Conservation (phyloP, 2,329 filamentous ascomycete genomes). For the Aspergillus fructus region DNA sequence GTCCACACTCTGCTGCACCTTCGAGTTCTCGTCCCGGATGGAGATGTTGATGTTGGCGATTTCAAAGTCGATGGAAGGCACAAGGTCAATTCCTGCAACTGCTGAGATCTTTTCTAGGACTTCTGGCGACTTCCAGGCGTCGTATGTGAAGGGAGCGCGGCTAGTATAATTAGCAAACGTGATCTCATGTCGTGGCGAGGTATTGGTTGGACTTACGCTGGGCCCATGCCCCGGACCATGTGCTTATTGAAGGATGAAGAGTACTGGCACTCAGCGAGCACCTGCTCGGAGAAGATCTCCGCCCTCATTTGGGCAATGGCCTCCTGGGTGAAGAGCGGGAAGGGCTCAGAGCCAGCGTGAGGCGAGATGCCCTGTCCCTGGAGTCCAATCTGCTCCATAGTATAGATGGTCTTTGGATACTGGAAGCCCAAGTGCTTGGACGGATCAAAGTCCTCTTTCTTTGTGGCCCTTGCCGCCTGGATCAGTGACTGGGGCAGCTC, state of each 20-base stretch:
- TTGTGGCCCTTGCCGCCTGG: conserved; percentile 10
- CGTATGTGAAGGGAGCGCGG: neutral
- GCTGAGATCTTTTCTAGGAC: neutral
- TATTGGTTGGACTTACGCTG: neutral
- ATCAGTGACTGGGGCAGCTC: conserved; percentile 7
- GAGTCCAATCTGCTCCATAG: conserved; percentile 55
- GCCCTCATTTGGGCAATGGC: conserved; percentile 61
- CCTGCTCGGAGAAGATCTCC: neutral
- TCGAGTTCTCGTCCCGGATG: neutral
- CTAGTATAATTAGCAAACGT: neutral
- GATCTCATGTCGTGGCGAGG: neutral
- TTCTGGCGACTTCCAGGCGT: neutral
- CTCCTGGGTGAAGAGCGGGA: conserved; percentile 61
- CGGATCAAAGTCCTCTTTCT: conserved; percentile 46
- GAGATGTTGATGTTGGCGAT: neutral
- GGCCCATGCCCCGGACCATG: neutral
- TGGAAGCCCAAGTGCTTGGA: conserved; percentile 55
- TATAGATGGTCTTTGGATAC: conserved; percentile 50
- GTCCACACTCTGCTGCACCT: neutral
- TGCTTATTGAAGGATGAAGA: neutral
- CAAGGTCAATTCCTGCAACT: neutral
- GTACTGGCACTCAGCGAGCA: neutral
- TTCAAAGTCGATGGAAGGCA: neutral
- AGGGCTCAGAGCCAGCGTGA: conserved; percentile 45
- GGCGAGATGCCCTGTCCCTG: conserved; percentile 51